A percentile compares a stretch with the other conserved stretches of the same genome.
These are phyloP conservation scores for Pseudogymnoascus sp. DNA, from an alignment of 2,329 filamentous ascomycete genomes.

Conservation along the genomic window DNA sequence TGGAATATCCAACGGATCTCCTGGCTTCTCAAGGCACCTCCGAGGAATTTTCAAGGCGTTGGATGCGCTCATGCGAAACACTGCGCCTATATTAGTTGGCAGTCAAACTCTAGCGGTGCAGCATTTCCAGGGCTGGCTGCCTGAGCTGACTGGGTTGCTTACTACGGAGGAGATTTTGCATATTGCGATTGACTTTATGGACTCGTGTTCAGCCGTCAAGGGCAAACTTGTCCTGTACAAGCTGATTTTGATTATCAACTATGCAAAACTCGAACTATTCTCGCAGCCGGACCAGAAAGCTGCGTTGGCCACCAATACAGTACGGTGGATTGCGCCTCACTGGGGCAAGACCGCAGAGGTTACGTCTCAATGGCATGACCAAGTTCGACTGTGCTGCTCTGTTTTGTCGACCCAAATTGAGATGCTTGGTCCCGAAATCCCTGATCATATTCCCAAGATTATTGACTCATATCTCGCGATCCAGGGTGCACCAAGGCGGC, in stretches of 20 bases:
- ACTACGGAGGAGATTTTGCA: constrained; percentile 78
- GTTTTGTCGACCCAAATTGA: constrained; percentile 80
- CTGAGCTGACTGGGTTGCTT: constrained; percentile 72
- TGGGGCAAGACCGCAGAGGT: constrained; percentile 73
- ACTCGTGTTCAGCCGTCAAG: constrained; percentile 78
- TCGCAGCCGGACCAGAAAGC: constrained; percentile 66
- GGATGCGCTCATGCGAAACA: constrained; percentile 81
- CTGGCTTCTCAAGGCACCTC: constrained; percentile 72
- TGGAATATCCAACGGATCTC: constrained; percentile 67
- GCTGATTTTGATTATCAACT: constrained; percentile 85
- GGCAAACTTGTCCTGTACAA: constrained; percentile 91
- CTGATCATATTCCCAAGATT: constrained; percentile 83
- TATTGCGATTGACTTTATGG: constrained; percentile 87
- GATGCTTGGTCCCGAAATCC: constrained; percentile 70
- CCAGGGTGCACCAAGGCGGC: constrained; percentile 43
- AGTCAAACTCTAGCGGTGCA: constrained; percentile 94
- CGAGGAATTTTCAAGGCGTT: constrained; percentile 83
- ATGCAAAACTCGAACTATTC: constrained; percentile 76
- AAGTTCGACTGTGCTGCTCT: constrained; percentile 87
- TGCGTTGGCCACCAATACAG: constrained; percentile 69
- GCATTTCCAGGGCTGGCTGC: constrained; percentile 96
- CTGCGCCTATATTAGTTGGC: constrained; percentile 76
- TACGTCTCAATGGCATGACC: constrained; percentile 82
- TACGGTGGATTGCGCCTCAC: constrained; percentile 85
- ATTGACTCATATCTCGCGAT: constrained; percentile 82